Evolutionary conservation across 2,329 filamentous ascomycete species (phyloP).

Genomic region (Alternaria panax): DNA sequence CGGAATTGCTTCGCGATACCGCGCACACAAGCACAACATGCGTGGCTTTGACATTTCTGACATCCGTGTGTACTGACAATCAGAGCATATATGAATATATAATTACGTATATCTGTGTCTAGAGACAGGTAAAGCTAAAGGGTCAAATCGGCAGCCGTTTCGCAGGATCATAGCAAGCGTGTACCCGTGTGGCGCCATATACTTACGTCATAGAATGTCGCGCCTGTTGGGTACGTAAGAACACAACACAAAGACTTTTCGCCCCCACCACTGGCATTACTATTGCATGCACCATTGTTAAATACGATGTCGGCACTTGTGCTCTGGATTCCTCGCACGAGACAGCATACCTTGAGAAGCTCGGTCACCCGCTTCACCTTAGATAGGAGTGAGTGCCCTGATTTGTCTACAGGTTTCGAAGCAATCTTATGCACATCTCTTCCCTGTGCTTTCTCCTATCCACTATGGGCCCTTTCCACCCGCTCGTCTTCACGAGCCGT

Average conservation of each 20-base stretch:
- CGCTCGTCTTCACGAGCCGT: slow-evolving; percentile 1
- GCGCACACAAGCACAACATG: no score
- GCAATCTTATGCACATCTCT: neutral
- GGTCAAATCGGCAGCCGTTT: neutral
- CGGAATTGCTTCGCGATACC: no score
- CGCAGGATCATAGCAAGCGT: neutral
- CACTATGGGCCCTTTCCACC: neutral
- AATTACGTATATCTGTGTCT: neutral
- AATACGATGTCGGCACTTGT: neutral
- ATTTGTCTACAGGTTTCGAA: neutral
- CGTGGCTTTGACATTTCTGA: neutral
- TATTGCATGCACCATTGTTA: neutral
- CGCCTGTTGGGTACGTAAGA: neutral
- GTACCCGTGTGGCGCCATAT: neutral
- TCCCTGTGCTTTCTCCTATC: neutral
- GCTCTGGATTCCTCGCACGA: neutral
- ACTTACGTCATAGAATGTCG: neutral
- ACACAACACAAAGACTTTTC: neutral
- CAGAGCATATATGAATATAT: neutral
- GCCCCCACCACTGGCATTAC: neutral
- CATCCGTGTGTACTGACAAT: neutral
- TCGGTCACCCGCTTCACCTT: neutral
- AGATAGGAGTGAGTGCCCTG: neutral
- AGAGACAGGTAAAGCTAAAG: neutral
- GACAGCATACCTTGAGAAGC: neutral